These are phyloP conservation scores for Cyphellophora europaea DNA, from an alignment of 2,329 filamentous ascomycete genomes.

Conservation along the genomic window DNA sequence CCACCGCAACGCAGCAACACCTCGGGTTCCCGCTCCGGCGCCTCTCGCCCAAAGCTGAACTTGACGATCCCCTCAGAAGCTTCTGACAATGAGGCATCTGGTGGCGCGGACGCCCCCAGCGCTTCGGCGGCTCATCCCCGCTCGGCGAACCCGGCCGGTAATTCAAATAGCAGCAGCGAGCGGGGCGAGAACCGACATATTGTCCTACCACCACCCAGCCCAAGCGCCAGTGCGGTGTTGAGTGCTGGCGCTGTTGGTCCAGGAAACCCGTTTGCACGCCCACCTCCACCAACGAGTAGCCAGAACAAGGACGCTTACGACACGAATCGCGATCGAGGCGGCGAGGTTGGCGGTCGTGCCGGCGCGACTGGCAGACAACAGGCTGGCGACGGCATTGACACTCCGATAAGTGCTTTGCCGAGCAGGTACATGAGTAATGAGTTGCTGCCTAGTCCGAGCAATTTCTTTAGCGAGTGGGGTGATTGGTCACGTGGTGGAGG, in stretches of 20 bases:
- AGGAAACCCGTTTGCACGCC: slow-evolving; percentile 89
- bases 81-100: slow-evolving; percentile 66
- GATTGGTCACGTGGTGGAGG: slow-evolving; percentile 25
- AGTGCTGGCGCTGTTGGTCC: slow-evolving; percentile 88
- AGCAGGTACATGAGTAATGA: slow-evolving; percentile 84
- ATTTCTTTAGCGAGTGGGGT: slow-evolving; percentile 88
- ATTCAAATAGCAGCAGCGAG: slow-evolving; percentile 44
- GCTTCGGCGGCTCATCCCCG: slow-evolving; percentile 43
- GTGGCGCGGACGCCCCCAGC: slow-evolving; percentile 56
- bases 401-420: slow-evolving; percentile 87
- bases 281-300: slow-evolving; percentile 50
- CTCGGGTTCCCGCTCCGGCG: slow-evolving; percentile 53
- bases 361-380: too few relatives aligned
- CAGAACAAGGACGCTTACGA: slow-evolving; percentile 34
- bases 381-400: slow-evolving; percentile 42
- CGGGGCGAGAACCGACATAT: slow-evolving; percentile 43
- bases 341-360: slow-evolving; percentile 21
- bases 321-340: slow-evolving; percentile 22
- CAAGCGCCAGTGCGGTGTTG: slow-evolving; percentile 73
- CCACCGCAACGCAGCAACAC: slow-evolving; percentile 66
- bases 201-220: slow-evolving; percentile 85
- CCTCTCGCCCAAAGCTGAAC: slow-evolving; percentile 72
- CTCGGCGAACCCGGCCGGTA: slow-evolving; percentile 22
- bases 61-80: slow-evolving; percentile 92
- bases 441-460: slow-evolving; percentile 80